Evolutionary conservation across 805 yeast species (phyloP).

Genomic region (Yarrowia bubula): DNA sequence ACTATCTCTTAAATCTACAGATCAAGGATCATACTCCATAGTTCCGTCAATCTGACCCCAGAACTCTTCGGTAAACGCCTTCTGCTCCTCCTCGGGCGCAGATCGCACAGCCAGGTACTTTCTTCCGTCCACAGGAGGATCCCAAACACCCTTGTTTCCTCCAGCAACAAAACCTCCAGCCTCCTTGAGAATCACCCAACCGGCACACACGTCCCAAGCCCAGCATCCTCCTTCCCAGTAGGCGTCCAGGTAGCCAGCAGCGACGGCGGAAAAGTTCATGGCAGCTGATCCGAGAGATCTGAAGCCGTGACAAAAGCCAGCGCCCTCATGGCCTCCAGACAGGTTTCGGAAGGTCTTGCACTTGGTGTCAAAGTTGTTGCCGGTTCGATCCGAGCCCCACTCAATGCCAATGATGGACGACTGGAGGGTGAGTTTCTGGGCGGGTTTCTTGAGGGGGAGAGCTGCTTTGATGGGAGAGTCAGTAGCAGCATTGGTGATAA

Average conservation of each 20-base stretch:
- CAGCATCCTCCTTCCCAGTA: conserved; percentile 74
- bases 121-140: conserved; percentile 51
- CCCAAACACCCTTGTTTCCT: conserved; percentile 51
- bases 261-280: conserved; percentile 56
- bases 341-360: conserved; percentile 49
- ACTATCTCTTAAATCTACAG: neutral
- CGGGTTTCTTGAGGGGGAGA: conserved; percentile 41
- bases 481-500: conserved; percentile 43
- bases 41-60: conserved; percentile 52
- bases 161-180: conserved; percentile 60
- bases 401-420: conserved; percentile 57
- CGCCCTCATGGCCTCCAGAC: conserved; percentile 46
- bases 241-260: conserved; percentile 57
- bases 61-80: conserved; percentile 47
- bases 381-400: conserved; percentile 59
- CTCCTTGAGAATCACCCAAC: conserved; percentile 59
- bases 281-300: conserved; percentile 66
- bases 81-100: conserved; percentile 44
- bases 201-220: conserved; percentile 70
- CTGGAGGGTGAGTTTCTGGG: conserved; percentile 47
- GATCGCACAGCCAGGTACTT: conserved; percentile 60
- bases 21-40: conserved; percentile 41
- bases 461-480: conserved; percentile 25
- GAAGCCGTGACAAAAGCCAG: conserved; percentile 61
- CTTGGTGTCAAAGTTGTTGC: conserved; percentile 51